These are phyloP conservation scores for Gleditsia sinensis DNA, from an alignment of 306 rosid species.

Conservation along the genomic window DNA sequence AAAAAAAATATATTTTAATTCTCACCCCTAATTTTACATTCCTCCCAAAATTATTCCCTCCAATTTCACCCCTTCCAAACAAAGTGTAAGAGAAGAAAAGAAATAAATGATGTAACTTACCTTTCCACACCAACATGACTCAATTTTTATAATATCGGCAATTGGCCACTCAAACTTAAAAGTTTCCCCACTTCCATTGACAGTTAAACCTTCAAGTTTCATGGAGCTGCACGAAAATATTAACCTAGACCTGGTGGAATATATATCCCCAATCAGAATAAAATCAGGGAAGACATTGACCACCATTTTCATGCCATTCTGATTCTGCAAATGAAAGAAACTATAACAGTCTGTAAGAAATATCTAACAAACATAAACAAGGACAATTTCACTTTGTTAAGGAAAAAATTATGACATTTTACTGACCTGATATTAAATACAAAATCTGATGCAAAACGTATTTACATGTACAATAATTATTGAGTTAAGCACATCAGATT, in stretches of 20 bases:
- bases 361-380: background rate
- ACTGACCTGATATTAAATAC: background rate
- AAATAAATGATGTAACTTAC: conserved; percentile 37
- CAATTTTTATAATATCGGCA: conserved; percentile 48
- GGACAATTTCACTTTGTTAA: background rate
- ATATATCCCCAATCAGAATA: conserved; percentile 44
- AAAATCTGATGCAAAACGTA: conserved; percentile 18
- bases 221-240: conserved; percentile 55
- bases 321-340: conserved; percentile 54
- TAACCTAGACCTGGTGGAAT: conserved; percentile 44
- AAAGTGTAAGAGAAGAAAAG: background rate
- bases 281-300: conserved; percentile 56
- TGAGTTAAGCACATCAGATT: conserved; percentile 19
- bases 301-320: conserved; percentile 44
- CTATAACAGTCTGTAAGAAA: conserved; percentile 1
- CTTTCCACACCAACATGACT: conserved; percentile 57
- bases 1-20: background rate
- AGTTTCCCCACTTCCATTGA: conserved; percentile 39
- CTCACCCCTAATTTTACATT: background rate
- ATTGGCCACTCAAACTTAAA: conserved; percentile 54
- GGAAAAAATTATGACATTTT: background rate
- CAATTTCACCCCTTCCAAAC: background rate
- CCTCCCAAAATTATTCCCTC: background rate
- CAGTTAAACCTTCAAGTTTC: conserved; percentile 48
- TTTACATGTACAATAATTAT: background rate